These are phyloP conservation scores for Stachybotrys echinatus DNA, from an alignment of 2,329 filamentous ascomycete species.

Conservation along the genomic window DNA sequence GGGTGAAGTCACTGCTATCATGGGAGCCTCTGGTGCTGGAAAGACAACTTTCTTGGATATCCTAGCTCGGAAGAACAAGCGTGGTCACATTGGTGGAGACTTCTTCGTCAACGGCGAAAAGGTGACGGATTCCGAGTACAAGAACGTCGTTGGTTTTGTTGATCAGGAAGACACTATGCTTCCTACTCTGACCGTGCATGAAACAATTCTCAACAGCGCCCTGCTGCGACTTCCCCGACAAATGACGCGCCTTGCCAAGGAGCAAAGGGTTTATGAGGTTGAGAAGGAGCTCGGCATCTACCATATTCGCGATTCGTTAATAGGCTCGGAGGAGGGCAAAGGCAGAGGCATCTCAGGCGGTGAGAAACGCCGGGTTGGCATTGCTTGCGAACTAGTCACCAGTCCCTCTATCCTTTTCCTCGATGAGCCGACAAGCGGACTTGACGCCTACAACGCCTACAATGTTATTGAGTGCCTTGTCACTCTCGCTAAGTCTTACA, in stretches of 20 bases:
- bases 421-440: conserved; percentile 92
- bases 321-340: conserved; percentile 91
- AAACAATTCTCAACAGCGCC: conserved; percentile 93
- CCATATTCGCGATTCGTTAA: conserved; percentile 89
- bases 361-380: conserved; percentile 92
- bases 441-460: conserved; percentile 96
- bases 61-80: conserved; percentile 93
- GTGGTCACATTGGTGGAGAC: conserved; percentile 69
- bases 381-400: conserved; percentile 95
- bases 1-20: conserved; percentile 94
- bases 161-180: conserved; percentile 98
- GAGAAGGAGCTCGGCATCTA: conserved; percentile 94
- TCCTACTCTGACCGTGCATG: conserved; percentile 91
- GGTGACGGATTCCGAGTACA: conserved; percentile 78
- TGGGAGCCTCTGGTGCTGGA: conserved; percentile 95
- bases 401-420: conserved; percentile 96
- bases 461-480: conserved; percentile 97
- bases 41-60: conserved; percentile 98
- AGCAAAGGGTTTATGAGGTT: conserved; percentile 86
- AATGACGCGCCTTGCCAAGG: conserved; percentile 84
- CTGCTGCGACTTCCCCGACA: conserved; percentile 85
- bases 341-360: conserved; percentile 95
- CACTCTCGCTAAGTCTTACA: conserved; percentile 90
- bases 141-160: conserved; percentile 90
- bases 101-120: conserved; percentile 95